Percentiles rank a stretch among this genome's conserved stretches.
phyloP scores from a whole-genome alignment of 2,329 filamentous ascomycete species.

The Hypocrella siamensis region DNA sequence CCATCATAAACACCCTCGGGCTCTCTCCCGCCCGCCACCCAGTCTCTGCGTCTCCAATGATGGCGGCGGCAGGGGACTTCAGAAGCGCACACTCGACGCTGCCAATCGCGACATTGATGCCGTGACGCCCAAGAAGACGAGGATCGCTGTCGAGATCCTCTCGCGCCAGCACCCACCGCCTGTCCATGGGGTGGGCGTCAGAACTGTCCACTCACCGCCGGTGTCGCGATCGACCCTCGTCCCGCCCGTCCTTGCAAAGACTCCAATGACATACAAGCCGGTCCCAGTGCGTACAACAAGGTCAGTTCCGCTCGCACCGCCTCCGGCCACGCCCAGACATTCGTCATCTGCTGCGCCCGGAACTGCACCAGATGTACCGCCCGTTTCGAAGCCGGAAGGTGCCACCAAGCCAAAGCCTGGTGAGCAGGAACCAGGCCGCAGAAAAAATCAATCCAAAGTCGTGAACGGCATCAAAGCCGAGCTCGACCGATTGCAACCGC shows the following conservation, averaged over 20 bases:
- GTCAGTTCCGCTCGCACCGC: no score
- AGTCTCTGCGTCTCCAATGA: constrained; percentile 11
- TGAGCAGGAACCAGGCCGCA: constrained; percentile 17
- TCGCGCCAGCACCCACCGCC: constrained; percentile 12
- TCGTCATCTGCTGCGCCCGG: constrained; percentile 2
- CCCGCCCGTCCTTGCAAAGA: constrained; percentile 4
- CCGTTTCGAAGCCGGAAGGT: no score
- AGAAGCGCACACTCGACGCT: constrained; percentile 32
- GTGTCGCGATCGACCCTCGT: constrained; percentile 10
- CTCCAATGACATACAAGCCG: no score
- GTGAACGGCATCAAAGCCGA: constrained; percentile 48
- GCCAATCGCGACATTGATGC: constrained; percentile 27
- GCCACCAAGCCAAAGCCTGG: constrained; percentile 5
- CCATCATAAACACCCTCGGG: constrained; percentile 9
- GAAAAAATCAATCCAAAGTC: constrained; percentile 41
- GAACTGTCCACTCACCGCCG: constrained; percentile 10
- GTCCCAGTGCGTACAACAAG: no score
- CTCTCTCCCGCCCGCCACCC: constrained; percentile 8
- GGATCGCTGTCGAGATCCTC: constrained; percentile 38
- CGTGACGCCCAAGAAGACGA: constrained; percentile 30
- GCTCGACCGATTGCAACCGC: constrained; percentile 38
- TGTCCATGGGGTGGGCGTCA: constrained; percentile 9
- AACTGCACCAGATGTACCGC: no score
- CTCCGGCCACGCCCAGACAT: no score
- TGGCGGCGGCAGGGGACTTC: constrained; percentile 21